Evolutionary conservation across 176 grass and related monocot species (phyloP), one percentile per base, ranked within the genome.

Genomic region (Oryza brachyantha): DNA sequence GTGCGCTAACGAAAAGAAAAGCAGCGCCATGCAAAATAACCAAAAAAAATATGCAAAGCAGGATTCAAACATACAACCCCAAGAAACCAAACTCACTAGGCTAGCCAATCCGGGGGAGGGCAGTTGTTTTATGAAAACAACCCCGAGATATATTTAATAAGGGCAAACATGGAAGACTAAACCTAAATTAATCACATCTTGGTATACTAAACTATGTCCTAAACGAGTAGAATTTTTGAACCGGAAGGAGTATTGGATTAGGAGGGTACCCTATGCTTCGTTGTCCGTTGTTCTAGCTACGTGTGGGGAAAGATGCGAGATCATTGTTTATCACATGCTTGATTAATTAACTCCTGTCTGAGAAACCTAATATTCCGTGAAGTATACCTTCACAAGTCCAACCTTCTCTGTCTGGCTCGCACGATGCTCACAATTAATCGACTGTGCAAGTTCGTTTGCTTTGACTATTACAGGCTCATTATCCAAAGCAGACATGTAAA

Each of bases 381-480:
- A 48, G 40, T n/a, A 41, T 62, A 35, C 32, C 66, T 19, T 39
- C 65, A 50, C 22, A 54, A 48, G 66, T 31, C 58, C 8, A 77
- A 76, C 38, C 72, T 43, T 19, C 46, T 77, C 46, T 77, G 72
- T 67, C 82, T 77, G 52, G 11, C 10, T 37, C 13, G 13, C 63
- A 50, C 14, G 46, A 16, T 69, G 73, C 38, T 84, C 76, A 28
- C 38, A 77, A 13, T 38, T 21, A 28, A 40, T 36, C 77, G 38
- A 34, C 42, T 10, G 36, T 29, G 17, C 67, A 67, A 76, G 62
- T 26, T 70, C 36, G 39, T 64, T 29, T 31, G 55, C n/a, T 84
- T 72, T 72, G 83, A 84, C 74, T 84, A 64, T 43, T 40, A 71
- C 24, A 8, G 66, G 74, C 22, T 62, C 83, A 5, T 64, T 16